Evolutionary conservation across 164 flowering plant genomes (phyloP).

Genomic region (Stephania japonica): DNA sequence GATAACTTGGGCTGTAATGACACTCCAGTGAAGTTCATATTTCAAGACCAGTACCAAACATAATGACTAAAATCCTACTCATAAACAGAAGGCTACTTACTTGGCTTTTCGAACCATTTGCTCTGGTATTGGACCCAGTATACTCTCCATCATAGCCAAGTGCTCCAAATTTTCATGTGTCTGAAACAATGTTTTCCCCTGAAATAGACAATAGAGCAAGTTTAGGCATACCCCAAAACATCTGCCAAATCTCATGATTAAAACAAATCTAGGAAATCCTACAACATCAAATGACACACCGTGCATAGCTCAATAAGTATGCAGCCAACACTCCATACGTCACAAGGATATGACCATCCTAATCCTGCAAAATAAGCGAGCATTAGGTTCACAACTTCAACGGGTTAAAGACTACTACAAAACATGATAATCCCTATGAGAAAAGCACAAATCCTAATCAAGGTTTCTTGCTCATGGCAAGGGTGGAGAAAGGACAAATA

Average conservation of each 20-base stretch:
- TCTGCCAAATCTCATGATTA: not conserved
- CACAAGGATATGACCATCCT: constrained; percentile 94
- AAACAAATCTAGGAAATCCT: not conserved
- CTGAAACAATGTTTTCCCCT: constrained; percentile 83
- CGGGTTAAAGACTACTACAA: not conserved
- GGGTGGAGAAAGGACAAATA: not conserved
- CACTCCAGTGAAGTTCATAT: not conserved
- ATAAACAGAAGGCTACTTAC: constrained; percentile 30
- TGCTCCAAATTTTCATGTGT: constrained; percentile 93
- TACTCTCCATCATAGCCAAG: constrained; percentile 94
- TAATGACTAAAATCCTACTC: not conserved
- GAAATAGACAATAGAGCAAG: constrained; percentile 14
- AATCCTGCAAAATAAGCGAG: constrained; percentile 44
- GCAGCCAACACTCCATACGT: constrained; percentile 95
- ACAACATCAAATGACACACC: constrained; percentile 35
- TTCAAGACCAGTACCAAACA: not conserved
- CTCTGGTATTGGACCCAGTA: constrained; percentile 70
- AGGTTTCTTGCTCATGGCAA: not conserved
- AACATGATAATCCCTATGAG: not conserved
- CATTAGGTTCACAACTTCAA: not conserved
- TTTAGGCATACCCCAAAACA: constrained; percentile 5
- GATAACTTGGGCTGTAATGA: not conserved
- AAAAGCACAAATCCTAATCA: not conserved
- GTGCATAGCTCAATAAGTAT: constrained; percentile 80
- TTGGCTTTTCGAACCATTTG: constrained; percentile 56